Evolutionary conservation across 2,329 filamentous ascomycete genomes (phyloP), one percentile per base, ranked within the genome.

Genomic region (Colletotrichum abscissum): DNA sequence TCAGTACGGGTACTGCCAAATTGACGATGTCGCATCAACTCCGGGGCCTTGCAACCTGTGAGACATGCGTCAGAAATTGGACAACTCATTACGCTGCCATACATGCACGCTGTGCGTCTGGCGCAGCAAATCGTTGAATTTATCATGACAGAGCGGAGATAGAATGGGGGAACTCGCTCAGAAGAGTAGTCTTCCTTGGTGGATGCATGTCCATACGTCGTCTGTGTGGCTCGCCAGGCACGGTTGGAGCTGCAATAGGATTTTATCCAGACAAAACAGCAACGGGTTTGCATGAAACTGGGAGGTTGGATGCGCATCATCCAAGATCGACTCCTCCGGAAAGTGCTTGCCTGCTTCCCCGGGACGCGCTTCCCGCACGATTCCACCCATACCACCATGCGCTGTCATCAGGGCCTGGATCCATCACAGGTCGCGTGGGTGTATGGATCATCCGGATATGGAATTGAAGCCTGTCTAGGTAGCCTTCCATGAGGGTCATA

Each of bases 291-390:
- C 79, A 80, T 77, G 77, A 69, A 74, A 75, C 76, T 75, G 76
- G 76, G 73, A 73, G 60, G 60, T 70, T 62, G 54, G 38, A 81
- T 81, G 82, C 80, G 80, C 80, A 83, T 84, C 81, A 83, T 81
- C 78, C 78, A 77, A 80, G 79, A 81, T 80, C 78, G 79, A 76
- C 79, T 77, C 78, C 77, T 70, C 80, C 82, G 83, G 83, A 81
- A 82, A 57, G 77, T 75, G 75, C 75, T 76, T 66, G 79, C 75
- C 75, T 82, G 81, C 80, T 82, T 84, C 83, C 83, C 80, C 83
- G 83, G 78, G 75, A 75, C 80, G 77, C 80, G 77, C 77, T 79
- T 83, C 82, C 82, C 82, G 82, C 81, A 79, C 78, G 77, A 80
- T 78, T 78, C 78, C 78, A 75, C 80, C 76, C 65, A 60, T 76